Conservation (phyloP, 306 rosid species). For the Cotoneaster glaucophyllus region DNA sequence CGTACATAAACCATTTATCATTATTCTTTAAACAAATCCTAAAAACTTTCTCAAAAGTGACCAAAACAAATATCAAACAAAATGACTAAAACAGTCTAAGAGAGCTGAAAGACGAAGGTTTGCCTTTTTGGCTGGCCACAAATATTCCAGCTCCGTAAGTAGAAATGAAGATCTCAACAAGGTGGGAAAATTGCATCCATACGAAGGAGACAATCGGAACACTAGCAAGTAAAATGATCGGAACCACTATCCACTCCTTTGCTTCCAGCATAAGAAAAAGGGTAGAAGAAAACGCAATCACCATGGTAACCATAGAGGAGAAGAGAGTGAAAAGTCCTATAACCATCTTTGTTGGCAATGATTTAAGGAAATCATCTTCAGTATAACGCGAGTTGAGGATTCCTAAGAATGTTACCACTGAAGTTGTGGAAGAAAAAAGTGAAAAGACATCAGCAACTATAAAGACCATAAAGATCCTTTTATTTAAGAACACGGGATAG, state of each 20-base stretch:
- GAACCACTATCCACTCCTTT: background rate
- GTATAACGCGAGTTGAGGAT: slow-evolving; percentile 41
- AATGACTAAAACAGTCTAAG: too few species aligned
- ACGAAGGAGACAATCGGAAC: slow-evolving; percentile 26
- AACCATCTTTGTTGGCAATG: slow-evolving; percentile 32
- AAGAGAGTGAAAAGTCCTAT: slow-evolving; percentile 29
- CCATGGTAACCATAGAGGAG: slow-evolving; percentile 34
- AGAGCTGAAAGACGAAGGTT: background rate
- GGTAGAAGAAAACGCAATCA: slow-evolving; percentile 33
- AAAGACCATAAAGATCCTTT: slow-evolving; percentile 1
- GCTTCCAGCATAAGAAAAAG: slow-evolving; percentile 16
- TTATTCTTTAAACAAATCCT: too few species aligned
- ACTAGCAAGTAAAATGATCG: background rate
- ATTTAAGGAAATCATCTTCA: slow-evolving; percentile 28
- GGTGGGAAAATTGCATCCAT: slow-evolving; percentile 13
- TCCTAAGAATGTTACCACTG: slow-evolving; percentile 5
- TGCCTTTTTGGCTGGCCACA: background rate
- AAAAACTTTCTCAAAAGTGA: too few species aligned
- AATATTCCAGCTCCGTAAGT: slow-evolving; percentile 17
- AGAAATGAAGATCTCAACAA: slow-evolving; percentile 21
- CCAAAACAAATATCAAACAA: too few species aligned
- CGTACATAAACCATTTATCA: background rate
- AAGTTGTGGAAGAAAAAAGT: slow-evolving; percentile 28
- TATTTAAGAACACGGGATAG: background rate
- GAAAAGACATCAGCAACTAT: slow-evolving; percentile 28